Evolutionary conservation across 1,284 basidiomycete genomes (phyloP).

Genomic region (Marasmius fiardii): DNA sequence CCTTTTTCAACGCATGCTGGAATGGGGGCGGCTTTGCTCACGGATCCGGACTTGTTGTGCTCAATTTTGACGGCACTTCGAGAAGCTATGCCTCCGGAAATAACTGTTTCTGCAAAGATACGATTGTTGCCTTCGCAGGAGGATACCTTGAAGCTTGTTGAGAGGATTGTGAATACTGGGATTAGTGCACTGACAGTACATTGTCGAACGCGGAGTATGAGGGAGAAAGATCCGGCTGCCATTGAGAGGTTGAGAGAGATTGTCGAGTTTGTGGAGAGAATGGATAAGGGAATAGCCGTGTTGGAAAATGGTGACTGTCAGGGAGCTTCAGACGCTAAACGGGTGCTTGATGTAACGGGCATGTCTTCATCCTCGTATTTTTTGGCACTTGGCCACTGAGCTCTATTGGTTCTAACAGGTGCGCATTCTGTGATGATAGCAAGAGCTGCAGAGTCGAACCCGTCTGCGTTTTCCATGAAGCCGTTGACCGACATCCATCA

Average conservation of each 20-base stretch:
- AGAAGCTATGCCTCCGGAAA: conserved; percentile 66
- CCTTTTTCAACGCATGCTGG: conserved; percentile 94
- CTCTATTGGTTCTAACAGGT: conserved; percentile 37
- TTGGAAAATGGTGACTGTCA: conserved; percentile 94
- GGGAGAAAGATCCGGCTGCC: conserved; percentile 78
- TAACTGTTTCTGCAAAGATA: conserved; percentile 92
- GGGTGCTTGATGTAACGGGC: conserved; percentile 77
- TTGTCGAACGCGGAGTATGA: conserved; percentile 93
- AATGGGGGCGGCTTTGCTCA: conserved; percentile 95
- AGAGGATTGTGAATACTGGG: conserved; percentile 84
- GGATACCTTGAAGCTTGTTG: conserved; percentile 84
- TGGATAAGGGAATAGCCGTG: conserved; percentile 77
- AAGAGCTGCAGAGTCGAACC: conserved; percentile 90
- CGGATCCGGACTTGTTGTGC: conserved; percentile 89
- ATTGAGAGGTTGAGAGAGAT: conserved; percentile 82
- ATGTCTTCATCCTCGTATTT: conserved; percentile 17
- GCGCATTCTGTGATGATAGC: conserved; percentile 97
- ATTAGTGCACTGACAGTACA: conserved; percentile 92
- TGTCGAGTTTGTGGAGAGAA: conserved; percentile 71
- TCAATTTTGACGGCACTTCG: conserved; percentile 80
- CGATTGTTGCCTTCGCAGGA: conserved; percentile 84
- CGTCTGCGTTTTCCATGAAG: conserved; percentile 76
- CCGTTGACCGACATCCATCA: conserved; percentile 71
- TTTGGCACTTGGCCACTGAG: not conserved
- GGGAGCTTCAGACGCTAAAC: conserved; percentile 74